phyloP scores from a whole-genome alignment of 1,284 basidiomycete genomes.

The Puccinia hordei region DNA sequence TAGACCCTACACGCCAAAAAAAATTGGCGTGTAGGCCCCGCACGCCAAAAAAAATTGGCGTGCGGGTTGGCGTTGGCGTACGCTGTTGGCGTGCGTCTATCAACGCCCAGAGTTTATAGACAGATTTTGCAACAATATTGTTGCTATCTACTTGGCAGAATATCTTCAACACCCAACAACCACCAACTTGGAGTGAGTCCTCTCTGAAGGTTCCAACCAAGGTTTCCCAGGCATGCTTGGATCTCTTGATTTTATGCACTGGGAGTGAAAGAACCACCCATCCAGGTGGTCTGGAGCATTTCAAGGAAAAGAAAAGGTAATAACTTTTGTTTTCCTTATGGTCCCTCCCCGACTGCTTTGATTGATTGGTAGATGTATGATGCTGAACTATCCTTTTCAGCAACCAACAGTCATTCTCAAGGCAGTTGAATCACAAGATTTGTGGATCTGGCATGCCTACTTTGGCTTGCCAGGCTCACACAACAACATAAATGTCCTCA shows the following conservation, averaged over 20 bases:
- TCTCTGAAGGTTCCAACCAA: neutral
- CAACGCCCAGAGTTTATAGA: no score
- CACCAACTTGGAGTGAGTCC: neutral
- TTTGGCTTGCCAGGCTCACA: no score
- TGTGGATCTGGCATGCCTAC: conserved; percentile 44
- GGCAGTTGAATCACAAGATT: conserved; percentile 14
- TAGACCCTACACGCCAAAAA: no score
- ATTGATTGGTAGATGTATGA: neutral
- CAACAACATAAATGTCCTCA: no score
- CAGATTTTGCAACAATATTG: neutral
- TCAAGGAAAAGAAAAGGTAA: conserved; percentile 40
- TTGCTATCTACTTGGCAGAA: neutral
- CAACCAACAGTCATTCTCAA: conserved; percentile 24
- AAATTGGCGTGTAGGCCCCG: no score
- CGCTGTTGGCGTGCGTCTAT: no score
- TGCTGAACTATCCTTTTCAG: neutral
- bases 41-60: no score
- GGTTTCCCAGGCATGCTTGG: conserved; percentile 36
- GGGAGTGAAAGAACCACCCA: conserved; percentile 38
- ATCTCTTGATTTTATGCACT: conserved; percentile 30
- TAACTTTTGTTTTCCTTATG: neutral
- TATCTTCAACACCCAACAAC: conserved; percentile 26
- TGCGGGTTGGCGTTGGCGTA: no score
- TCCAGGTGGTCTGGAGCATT: conserved; percentile 19
- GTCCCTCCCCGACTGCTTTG: neutral